Evolutionary conservation across 441 rosid species (phyloP).

Genomic region (Hura crepitans): DNA sequence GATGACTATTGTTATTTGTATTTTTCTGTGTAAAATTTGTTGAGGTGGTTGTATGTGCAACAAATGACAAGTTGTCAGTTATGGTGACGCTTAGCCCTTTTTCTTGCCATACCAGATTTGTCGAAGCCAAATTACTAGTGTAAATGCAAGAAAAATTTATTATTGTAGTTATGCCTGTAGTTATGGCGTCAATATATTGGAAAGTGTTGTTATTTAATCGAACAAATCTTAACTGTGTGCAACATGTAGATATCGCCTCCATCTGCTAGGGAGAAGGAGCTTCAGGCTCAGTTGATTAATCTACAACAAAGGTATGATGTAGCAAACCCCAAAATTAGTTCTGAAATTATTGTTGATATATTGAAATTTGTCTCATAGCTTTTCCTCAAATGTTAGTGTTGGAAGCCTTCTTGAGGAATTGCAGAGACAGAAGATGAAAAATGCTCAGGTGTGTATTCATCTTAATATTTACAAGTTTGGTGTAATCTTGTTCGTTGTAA

Average conservation of each 20-base stretch:
- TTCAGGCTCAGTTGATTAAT: conserved; percentile 57
- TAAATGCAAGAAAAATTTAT: too few relatives aligned
- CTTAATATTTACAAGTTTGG: background rate
- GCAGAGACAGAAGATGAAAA: conserved; percentile 66
- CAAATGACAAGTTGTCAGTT: background rate
- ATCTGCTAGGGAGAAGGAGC: conserved; percentile 60
- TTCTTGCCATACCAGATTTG: background rate
- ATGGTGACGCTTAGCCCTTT: background rate
- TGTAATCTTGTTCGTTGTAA: background rate
- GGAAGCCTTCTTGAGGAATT: conserved; percentile 61
- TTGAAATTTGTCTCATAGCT: conserved; percentile 18
- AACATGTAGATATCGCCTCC: conserved; percentile 49
- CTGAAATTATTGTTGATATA: conserved; percentile 12
- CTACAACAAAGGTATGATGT: conserved; percentile 72
- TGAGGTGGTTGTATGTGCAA: background rate
- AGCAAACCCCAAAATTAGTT: conserved; percentile 1
- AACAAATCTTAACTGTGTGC: conserved; percentile 21
- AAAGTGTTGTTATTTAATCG: conserved; percentile 6
- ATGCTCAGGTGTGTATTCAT: conserved; percentile 56
- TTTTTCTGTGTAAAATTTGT: background rate
- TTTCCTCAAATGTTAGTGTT: conserved; percentile 42
- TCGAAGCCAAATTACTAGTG: background rate
- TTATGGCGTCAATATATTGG: too few relatives aligned
- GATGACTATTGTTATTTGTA: background rate
- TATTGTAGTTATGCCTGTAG: too few relatives aligned